Percentiles rank a stretch among this genome's conserved stretches.
phyloP scores from a whole-genome alignment of 176 grass and related monocot genomes.

The Bolboschoenus planiculmis region DNA sequence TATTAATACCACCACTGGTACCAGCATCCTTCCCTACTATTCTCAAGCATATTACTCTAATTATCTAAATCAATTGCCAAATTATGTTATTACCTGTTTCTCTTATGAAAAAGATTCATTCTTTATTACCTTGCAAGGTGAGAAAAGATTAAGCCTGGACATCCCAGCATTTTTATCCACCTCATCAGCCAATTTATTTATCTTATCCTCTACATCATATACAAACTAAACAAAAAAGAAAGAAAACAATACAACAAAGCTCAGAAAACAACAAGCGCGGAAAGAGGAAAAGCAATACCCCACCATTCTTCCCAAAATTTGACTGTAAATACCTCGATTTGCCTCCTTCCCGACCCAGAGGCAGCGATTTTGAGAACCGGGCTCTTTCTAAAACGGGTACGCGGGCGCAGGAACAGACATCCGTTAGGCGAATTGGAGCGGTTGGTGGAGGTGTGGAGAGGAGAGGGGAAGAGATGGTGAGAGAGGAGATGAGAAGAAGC shows the following conservation, averaged over 20 bases:
- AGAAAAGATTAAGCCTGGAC: constrained; percentile 82
- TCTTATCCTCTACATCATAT: constrained; percentile 58
- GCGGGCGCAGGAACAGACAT: constrained; percentile 6
- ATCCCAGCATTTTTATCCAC: constrained; percentile 58
- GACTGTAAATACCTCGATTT: constrained; percentile 53
- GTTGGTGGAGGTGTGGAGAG: neutral
- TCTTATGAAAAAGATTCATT: neutral
- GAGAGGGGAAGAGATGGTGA: constrained; percentile 41
- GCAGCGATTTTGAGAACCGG: constrained; percentile 32
- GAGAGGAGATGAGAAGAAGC: constrained; percentile 69
- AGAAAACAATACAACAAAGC: neutral
- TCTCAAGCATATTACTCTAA: neutral
- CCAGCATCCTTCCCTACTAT: no score
- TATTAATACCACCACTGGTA: neutral
- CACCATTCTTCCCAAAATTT: neutral
- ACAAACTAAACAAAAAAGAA: constrained; percentile 39
- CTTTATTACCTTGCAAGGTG: constrained; percentile 87
- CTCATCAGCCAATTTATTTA: constrained; percentile 69
- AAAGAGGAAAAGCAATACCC: neutral
- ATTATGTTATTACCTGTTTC: neutral
- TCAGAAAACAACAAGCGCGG: neutral
- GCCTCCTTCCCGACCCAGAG: constrained; percentile 44
- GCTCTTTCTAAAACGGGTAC: constrained; percentile 5
- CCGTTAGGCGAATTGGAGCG: constrained; percentile 22
- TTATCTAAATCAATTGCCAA: neutral